Percentiles rank a stretch among this genome's conserved stretches.
Evolutionary conservation across 1,284 basidiomycete genomes (phyloP).

Genomic region (Trametes pubescens): DNA sequence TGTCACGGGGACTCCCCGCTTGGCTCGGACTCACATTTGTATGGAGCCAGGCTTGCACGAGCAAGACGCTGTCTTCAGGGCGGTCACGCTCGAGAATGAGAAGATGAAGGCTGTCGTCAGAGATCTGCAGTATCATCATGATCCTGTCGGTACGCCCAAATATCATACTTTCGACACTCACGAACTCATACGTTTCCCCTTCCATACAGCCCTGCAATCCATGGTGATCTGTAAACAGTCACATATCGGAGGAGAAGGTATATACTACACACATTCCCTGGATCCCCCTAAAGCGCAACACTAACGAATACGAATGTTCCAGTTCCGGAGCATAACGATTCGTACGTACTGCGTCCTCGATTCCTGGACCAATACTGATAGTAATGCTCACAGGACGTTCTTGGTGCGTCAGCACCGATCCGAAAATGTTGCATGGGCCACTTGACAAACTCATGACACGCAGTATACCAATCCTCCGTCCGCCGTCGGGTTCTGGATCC

Average conservation of each 20-base stretch:
- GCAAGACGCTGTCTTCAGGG: conserved; percentile 83
- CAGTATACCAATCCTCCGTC: conserved; percentile 93
- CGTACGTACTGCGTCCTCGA: conserved; percentile 59
- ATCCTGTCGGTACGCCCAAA: conserved; percentile 73
- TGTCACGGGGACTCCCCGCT: not conserved
- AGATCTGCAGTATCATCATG: conserved; percentile 81
- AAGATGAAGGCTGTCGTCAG: conserved; percentile 71
- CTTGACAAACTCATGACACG: conserved; percentile 2
- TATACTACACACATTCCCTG: not conserved
- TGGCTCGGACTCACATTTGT: too few species aligned
- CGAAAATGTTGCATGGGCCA: not conserved
- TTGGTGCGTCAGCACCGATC: conserved; percentile 53
- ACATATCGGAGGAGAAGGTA: conserved; percentile 88
- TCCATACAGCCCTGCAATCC: conserved; percentile 80
- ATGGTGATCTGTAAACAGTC: conserved; percentile 96
- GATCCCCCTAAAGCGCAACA: not conserved
- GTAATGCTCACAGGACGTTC: conserved; percentile 62
- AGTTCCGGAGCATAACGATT: conserved; percentile 86
- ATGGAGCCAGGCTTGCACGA: conserved; percentile 72
- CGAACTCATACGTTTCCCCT: not conserved
- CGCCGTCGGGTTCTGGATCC: conserved; percentile 96
- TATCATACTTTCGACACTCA: not conserved
- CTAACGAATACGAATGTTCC: conserved; percentile 9
- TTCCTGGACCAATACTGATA: not conserved
- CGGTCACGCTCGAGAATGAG: conserved; percentile 80